Conservation (phyloP, 495 filamentous ascomycete species). For the Cetradonia linearis region DNA sequence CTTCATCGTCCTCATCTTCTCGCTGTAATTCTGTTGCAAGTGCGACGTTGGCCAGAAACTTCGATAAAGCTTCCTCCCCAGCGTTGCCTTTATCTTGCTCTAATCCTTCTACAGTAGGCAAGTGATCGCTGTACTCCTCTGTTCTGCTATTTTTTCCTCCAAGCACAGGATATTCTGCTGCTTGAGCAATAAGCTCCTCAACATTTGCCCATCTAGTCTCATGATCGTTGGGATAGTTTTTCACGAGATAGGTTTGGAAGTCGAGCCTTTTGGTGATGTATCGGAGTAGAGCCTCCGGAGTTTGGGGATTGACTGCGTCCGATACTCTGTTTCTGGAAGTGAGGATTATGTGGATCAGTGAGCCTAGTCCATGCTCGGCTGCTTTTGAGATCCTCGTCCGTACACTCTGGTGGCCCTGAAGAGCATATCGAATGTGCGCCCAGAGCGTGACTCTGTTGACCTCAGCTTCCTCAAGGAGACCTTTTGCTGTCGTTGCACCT, state of each 20-base stretch:
- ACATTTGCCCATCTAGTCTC: slow-evolving; percentile 86
- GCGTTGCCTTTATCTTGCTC: slow-evolving; percentile 49
- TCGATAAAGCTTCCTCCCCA: slow-evolving; percentile 59
- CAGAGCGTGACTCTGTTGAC: slow-evolving; percentile 59
- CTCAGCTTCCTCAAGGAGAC: slow-evolving; percentile 61
- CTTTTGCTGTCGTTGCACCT: slow-evolving; percentile 69
- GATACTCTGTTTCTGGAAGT: slow-evolving; percentile 49
- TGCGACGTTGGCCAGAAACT: slow-evolving; percentile 82
- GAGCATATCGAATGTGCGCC: slow-evolving; percentile 57
- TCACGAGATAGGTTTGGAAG: slow-evolving; percentile 62
- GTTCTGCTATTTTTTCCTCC: slow-evolving; percentile 32
- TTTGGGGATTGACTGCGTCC: slow-evolving; percentile 37
- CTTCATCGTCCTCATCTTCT: slow-evolving; percentile 40
- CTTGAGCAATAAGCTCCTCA: slow-evolving; percentile 72
- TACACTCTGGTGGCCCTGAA: slow-evolving; percentile 48
- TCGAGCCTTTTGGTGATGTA: slow-evolving; percentile 62
- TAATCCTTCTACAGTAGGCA: slow-evolving; percentile 70
- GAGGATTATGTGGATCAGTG: slow-evolving; percentile 53
- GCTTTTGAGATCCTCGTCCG: slow-evolving; percentile 58
- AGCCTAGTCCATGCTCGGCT: slow-evolving; percentile 54
- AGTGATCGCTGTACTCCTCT: slow-evolving; percentile 49
- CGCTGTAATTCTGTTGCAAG: slow-evolving; percentile 66
- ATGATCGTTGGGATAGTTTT: slow-evolving; percentile 61
- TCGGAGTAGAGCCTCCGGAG: slow-evolving; percentile 61
- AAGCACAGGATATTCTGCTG: slow-evolving; percentile 49